Base-by-base conservation (phyloP, 495 filamentous ascomycete genomes). In the Lophiostoma macrostomum region DNA sequence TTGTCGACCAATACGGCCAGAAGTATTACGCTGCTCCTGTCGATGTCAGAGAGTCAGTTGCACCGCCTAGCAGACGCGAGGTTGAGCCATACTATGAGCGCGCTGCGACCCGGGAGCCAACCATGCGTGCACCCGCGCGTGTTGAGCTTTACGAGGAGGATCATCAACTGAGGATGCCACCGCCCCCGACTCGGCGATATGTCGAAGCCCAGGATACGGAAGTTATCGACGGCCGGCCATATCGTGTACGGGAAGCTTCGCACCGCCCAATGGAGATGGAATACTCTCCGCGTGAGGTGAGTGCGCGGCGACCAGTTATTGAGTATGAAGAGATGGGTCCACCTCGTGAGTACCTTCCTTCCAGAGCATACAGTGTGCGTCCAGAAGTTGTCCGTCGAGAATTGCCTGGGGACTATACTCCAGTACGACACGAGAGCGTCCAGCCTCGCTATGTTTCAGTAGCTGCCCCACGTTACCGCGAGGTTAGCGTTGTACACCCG, bases 121-220 rank as follows among this genome's bases (percentile, higher is more conserved):
- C 41, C 23, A 30, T 58, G 24, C 50, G 51, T 25, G 39, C 60
- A 36, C 42, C 53, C 20, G 28, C 42, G 27, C 52, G 58, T n/a
- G 44, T 42, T 1, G 65, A 65, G 27, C 25, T 43, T 11, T 60
- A 60, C 38, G 55, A 55, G 20, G 65, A 64, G 19, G 66, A 59
- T 8, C 37, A 56, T 30, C 29, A 54, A 58, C 68, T 48, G 57
- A 74, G 27, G 37, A 67, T 65, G 56, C 56, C 32, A 70, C 73
- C 51, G 56, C 68, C 46, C 60, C 67, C 48, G 13, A 73, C 71
- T 5, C 58, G 76, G 49, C 73, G 80, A 22, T 73, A 79, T 30
- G 62, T 79, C 13, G 78, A 79, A 11, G 73, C 80, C 49, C 73
- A 78, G 37, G 79, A 81, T 45, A 74, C 74, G 42, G 70, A 70